Evolutionary conservation across 257 asterid species (phyloP).

Genomic region (Solanum gracilifrons): DNA sequence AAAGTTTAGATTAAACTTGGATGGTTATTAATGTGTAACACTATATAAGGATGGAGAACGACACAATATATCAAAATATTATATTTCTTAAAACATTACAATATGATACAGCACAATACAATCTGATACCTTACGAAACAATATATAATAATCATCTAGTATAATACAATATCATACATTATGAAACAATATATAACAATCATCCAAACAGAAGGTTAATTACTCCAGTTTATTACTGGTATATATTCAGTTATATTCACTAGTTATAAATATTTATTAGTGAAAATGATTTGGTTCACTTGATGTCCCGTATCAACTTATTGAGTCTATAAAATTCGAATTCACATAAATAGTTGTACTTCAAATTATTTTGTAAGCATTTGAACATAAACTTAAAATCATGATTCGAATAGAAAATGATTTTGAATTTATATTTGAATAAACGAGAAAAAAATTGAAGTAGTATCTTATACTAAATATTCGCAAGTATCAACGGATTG

Average conservation of each 20-base stretch:
- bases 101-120: too few species aligned
- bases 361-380: neutral
- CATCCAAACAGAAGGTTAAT: too few species aligned
- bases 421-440: neutral
- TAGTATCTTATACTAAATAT: neutral
- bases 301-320: neutral
- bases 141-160: too few species aligned
- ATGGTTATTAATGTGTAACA: too few species aligned
- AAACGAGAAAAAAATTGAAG: too few species aligned
- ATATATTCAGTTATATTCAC: neutral
- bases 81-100: too few species aligned
- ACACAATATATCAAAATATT: too few species aligned
- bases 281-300: neutral
- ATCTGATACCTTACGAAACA: too few species aligned
- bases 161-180: neutral
- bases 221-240: neutral
- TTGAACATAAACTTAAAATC: neutral
- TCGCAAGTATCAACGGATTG: neutral
- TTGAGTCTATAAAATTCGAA: neutral
- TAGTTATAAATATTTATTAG: neutral
- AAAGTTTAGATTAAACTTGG: too few species aligned
- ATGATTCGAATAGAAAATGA: too few species aligned
- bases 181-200: too few species aligned
- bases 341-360: neutral
- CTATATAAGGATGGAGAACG: too few species aligned